Evolutionary conservation across 805 yeast genomes (phyloP), one percentile per base, ranked within the genome.

Genomic region (Schwanniomyces occidentalis): DNA sequence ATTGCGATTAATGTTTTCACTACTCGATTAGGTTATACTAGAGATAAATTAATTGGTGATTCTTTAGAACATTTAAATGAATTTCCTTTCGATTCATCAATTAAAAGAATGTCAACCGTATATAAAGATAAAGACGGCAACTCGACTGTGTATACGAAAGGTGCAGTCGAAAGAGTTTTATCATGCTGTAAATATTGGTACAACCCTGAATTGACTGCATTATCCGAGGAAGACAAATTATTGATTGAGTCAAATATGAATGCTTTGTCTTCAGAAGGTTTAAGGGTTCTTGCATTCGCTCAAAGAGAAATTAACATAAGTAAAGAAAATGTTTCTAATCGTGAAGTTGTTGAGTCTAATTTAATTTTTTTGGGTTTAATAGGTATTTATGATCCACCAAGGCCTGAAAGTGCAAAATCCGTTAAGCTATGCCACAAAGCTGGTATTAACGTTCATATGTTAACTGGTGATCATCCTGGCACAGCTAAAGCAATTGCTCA

Each of bases 1-100:
- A 80, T 84, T 50, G 95, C 95, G 3, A 82, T 87, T 42, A 91
- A 85, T 51, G 91, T 86, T 0, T 85, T 83, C 52, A 74, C 81
- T 15, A 62, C 79, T 8, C 74, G 89, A 49, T 62, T 82, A 41
- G 72, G 71, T 19, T 66, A 61, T 41, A 70, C 73, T 15, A 71
- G 85, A 48, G 63, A 65, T 9, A 64, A 72, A 9, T 68, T 69
- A 19, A 68, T 69, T 22, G 52, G 48, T 2, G 60, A 54, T 5
- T 31, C 46, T 12, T 69, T 55, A 42, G 49, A 54, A n/a, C 80
- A 77, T 46, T 36, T 79, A 17, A 73, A 72, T 22, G 91, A 83
- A 61, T 82, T 67, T 48, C 90, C 91, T 13, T 84, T 84, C 50
- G 91, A 84, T 47, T 82, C 89, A 1, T 72, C 83, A 1, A 68